These are phyloP conservation scores for Trametes polyzona DNA, from an alignment of 1,284 basidiomycete species.

Conservation along the genomic window DNA sequence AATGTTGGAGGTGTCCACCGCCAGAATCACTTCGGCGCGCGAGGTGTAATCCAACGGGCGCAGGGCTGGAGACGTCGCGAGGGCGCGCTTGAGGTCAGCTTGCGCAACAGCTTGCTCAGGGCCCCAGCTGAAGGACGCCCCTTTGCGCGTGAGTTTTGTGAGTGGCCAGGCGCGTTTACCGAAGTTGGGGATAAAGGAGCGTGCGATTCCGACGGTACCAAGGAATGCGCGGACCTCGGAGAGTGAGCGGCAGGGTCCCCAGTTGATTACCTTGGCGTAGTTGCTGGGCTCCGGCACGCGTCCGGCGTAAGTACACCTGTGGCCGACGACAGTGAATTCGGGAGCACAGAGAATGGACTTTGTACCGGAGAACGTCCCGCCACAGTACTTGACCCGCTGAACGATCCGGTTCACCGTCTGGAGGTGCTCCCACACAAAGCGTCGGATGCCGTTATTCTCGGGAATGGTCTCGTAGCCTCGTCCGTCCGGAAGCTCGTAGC, in stretches of 20 bases:
- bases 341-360: constrained; percentile 21
- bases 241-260: constrained; percentile 24
- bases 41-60: constrained; percentile 56
- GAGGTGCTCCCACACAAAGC: constrained; percentile 38
- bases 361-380: constrained; percentile 30
- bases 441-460: constrained; percentile 14
- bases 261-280: constrained; percentile 29
- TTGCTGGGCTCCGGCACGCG: constrained; percentile 25
- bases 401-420: constrained; percentile 35
- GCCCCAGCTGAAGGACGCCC: constrained; percentile 25
- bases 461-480: not conserved
- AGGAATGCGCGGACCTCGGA: constrained; percentile 30
- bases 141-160: constrained; percentile 31
- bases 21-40: constrained; percentile 37
- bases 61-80: constrained; percentile 24
- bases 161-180: constrained; percentile 13
- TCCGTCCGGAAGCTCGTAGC: not conserved
- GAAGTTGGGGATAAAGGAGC: constrained; percentile 28
- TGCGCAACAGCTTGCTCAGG: constrained; percentile 25
- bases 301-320: constrained; percentile 30
- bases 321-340: no score
- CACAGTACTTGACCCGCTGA: constrained; percentile 33
- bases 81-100: constrained; percentile 29
- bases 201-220: constrained; percentile 23
- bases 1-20: constrained; percentile 40